phyloP scores from a whole-genome alignment of 768 basidiomycete genomes.

The Boletus rex-veris region DNA sequence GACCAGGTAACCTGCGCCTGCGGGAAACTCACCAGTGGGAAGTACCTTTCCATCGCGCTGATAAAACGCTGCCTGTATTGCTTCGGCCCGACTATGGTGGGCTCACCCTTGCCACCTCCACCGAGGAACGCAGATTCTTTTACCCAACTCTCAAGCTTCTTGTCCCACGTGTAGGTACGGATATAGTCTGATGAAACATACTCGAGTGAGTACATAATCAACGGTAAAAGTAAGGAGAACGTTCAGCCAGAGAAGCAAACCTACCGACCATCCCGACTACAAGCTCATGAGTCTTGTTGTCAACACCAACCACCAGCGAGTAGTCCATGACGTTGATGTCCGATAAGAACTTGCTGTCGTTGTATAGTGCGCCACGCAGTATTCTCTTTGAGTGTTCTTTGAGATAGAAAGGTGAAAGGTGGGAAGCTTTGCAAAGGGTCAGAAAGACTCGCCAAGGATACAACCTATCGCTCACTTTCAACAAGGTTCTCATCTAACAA shows the following conservation, averaged over 20 bases:
- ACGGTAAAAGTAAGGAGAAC: not conserved
- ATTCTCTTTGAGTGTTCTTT: conserved; percentile 97
- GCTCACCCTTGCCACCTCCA: conserved; percentile 78
- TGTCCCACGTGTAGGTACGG: conserved; percentile 97
- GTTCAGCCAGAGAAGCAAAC: conserved; percentile 28
- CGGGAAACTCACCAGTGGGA: conserved; percentile 61
- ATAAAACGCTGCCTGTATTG: conserved; percentile 88
- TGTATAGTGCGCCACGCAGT: conserved; percentile 83
- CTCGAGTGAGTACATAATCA: conserved; percentile 2
- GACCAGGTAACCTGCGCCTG: not conserved
- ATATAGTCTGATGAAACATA: conserved; percentile 66
- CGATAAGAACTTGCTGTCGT: conserved; percentile 92
- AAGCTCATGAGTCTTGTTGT: conserved; percentile 82
- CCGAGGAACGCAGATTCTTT: conserved; percentile 93
- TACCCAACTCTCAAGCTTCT: conserved; percentile 97
- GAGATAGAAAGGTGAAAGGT: conserved; percentile 86
- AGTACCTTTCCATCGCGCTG: conserved; percentile 87
- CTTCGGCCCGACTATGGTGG: conserved; percentile 94
- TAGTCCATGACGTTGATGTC: conserved; percentile 98
- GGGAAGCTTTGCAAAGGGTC: conserved; percentile 54
- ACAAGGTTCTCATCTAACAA: conserved; percentile 95
- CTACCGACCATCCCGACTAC: conserved; percentile 94
- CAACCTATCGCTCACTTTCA: conserved; percentile 53
- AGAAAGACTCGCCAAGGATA: not conserved
- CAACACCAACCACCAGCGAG: conserved; percentile 94